Base-by-base conservation (phyloP, 805 yeast genomes). In the Ogataea kodamae region DNA sequence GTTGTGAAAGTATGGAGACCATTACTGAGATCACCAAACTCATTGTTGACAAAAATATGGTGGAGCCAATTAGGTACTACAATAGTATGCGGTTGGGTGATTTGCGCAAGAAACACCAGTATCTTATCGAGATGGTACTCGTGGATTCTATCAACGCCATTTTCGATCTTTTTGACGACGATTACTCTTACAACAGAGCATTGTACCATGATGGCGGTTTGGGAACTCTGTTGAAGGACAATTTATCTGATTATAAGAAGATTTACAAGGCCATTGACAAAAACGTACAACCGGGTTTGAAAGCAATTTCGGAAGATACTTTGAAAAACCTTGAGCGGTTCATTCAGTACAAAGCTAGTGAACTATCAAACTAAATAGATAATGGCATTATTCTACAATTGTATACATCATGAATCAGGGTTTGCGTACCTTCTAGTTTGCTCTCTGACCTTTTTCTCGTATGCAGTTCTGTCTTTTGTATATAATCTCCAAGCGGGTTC, bases 401-500 rank as follows among this genome's bases (percentile, higher is more conserved):
- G 14, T 28, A 18, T 18, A 30, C 28, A 17, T 30, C 23, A 50
- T 20, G 44, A 36, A 22, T 42, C 46, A 13, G 55, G 50, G 33
- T 60, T 61, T 24, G 83, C 72, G 55, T 83, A 90, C 54, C 68
- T 72, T 53, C 74, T 72, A 6, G 92, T 87, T 62, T 92, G 97
- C 44, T 84, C 86, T 45, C 64, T 64, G 18, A 92, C 95, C 50
- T 76, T 81, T 57, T 74, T 76, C 39, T 81, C 86, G 57, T 92
- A 92, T 25, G 72, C 64, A 0, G 68, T 65, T 51, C 72, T 73
- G 55, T 87, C 85, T 54, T 76, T 77, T 12, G 74, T 73, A 54
- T 76, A 89, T 1, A 90, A 86, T 59, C 81, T 81, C 86, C 89
- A 92, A 2, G 98, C 97, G 3, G 95, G 95, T 46, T 87, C 92